Percentiles rank a stretch among this genome's conserved stretches.
Conservation (phyloP, 2,329 filamentous ascomycete species). For the Phoma sp. region DNA sequence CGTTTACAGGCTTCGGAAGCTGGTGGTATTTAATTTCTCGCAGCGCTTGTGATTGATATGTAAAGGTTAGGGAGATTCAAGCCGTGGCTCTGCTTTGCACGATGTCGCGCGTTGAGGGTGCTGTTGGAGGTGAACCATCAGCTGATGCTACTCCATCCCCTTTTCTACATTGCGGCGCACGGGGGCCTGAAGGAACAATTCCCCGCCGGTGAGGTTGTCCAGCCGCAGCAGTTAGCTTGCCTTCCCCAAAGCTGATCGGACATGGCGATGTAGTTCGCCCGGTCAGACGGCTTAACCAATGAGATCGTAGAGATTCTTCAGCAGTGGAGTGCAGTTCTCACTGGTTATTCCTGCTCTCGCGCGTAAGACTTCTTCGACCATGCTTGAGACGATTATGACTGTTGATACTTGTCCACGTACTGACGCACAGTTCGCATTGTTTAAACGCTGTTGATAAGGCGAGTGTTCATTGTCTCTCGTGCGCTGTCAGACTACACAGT, state of each 20-base stretch:
- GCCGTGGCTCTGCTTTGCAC: too few relatives aligned
- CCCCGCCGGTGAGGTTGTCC: conserved; percentile 3
- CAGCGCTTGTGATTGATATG: background rate
- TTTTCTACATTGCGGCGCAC: background rate
- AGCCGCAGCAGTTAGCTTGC: conserved; percentile 1
- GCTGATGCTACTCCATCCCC: background rate
- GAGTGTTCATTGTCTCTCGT: too few relatives aligned
- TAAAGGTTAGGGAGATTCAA: background rate
- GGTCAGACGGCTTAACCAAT: background rate
- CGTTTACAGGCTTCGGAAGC: too few relatives aligned
- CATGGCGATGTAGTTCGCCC: background rate
- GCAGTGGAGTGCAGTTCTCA: background rate
- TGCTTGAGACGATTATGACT: background rate
- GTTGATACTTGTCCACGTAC: background rate
- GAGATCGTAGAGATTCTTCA: background rate
- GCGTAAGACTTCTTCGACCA: background rate
- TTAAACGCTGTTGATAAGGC: too few relatives aligned
- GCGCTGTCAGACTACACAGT: too few relatives aligned
- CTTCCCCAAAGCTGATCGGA: background rate
- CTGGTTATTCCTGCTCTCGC: background rate
- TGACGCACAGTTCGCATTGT: background rate
- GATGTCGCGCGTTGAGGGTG: background rate
- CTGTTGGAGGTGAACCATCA: background rate
- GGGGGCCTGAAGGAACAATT: background rate
- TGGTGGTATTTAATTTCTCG: too few relatives aligned